Evolutionary conservation across 441 rosid species (phyloP).

Genomic region (Arabidopsis hybrid): DNA sequence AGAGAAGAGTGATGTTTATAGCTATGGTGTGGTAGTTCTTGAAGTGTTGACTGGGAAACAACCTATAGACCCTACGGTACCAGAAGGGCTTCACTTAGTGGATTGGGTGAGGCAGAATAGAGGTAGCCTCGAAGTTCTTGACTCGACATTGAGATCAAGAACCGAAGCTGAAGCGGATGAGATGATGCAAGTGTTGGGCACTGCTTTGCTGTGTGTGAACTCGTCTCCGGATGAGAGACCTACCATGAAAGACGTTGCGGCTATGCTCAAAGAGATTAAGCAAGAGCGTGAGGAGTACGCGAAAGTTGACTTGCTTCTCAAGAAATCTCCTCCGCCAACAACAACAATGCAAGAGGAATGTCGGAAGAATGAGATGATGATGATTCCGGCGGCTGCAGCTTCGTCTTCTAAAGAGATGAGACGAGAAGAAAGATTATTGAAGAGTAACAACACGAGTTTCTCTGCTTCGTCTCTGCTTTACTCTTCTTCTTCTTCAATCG

Average conservation of each 20-base stretch:
- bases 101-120: slow-evolving; percentile 87
- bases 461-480: slow-evolving; percentile 78
- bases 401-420: slow-evolving; percentile 66
- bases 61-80: slow-evolving; percentile 96
- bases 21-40: slow-evolving; percentile 88
- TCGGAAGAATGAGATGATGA: slow-evolving; percentile 42
- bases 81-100: slow-evolving; percentile 83
- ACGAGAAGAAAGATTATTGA: slow-evolving; percentile 49
- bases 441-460: slow-evolving; percentile 85
- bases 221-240: slow-evolving; percentile 87
- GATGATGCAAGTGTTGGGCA: slow-evolving; percentile 86
- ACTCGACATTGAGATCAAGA: slow-evolving; percentile 57
- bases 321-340: slow-evolving; percentile 62
- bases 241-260: slow-evolving; percentile 91
- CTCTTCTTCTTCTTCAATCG: slow-evolving; percentile 58
- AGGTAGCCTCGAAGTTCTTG: slow-evolving; percentile 75
- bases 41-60: slow-evolving; percentile 94
- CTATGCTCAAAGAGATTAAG: slow-evolving; percentile 90
- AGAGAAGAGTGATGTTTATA: slow-evolving; percentile 94
- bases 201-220: slow-evolving; percentile 82
- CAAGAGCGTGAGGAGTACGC: slow-evolving; percentile 87
- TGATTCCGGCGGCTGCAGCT: slow-evolving; percentile 48
- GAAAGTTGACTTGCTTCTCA: slow-evolving; percentile 75
- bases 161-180: slow-evolving; percentile 76
- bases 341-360: slow-evolving; percentile 33